Conservation (phyloP, 2,329 filamentous ascomycete species). For the Phaeoacremonium minimum region DNA sequence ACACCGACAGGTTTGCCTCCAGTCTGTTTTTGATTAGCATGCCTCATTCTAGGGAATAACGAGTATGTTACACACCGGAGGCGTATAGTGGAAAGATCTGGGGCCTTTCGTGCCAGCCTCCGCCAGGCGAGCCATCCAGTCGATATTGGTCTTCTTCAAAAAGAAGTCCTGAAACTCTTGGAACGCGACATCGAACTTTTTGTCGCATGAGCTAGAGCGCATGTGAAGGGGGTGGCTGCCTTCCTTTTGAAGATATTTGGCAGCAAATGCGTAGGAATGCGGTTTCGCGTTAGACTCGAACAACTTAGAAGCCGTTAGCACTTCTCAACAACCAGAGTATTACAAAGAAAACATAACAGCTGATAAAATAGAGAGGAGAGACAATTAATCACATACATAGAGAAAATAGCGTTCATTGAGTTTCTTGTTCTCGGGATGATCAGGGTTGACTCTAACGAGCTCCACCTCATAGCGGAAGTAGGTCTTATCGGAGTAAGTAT, state of each 20-base stretch:
- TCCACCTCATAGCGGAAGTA: constrained; percentile 62
- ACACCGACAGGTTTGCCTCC: constrained; percentile 21
- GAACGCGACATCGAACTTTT: constrained; percentile 38
- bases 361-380: background rate
- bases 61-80: constrained; percentile 33
- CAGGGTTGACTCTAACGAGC: constrained; percentile 48
- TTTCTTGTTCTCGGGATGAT: too few relatives aligned
- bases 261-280: constrained; percentile 56
- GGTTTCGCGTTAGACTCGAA: constrained; percentile 61
- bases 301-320: too few relatives aligned
- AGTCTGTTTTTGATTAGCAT: constrained; percentile 5
- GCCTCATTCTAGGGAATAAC: background rate
- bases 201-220: constrained; percentile 31
- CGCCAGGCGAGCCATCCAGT: constrained; percentile 53
- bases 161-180: constrained; percentile 54
- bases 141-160: constrained; percentile 47
- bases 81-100: constrained; percentile 36
- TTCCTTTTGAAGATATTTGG: constrained; percentile 40
- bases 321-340: too few relatives aligned
- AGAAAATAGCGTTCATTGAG: constrained; percentile 53
- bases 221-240: constrained; percentile 28
- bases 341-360: too few relatives aligned
- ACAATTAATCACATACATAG: constrained; percentile 48
- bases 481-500: constrained; percentile 58
- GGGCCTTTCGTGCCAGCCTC: constrained; percentile 22